phyloP scores from a whole-genome alignment of 805 yeast species.

The Candida succiphila region DNA sequence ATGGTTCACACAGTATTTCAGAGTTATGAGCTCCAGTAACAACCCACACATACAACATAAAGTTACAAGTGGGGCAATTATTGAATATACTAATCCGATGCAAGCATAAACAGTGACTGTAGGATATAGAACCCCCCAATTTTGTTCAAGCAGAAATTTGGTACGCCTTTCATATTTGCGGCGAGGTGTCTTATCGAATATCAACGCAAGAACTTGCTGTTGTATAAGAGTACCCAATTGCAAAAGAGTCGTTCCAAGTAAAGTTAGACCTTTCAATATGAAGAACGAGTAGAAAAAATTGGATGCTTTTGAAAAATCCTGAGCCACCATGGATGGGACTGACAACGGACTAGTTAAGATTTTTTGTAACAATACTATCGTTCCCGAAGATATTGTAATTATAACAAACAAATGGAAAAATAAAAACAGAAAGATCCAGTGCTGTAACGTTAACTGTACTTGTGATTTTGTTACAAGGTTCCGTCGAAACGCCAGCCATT shows the following conservation, averaged over 20 bases:
- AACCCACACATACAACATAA: conserved; percentile 51
- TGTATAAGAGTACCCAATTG: conserved; percentile 39
- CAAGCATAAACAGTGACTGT: conserved; percentile 68
- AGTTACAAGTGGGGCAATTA: conserved; percentile 71
- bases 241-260: conserved; percentile 62
- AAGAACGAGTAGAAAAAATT: conserved; percentile 77
- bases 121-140: conserved; percentile 78
- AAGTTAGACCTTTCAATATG: conserved; percentile 63
- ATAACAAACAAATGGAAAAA: conserved; percentile 80
- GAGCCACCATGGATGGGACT: conserved; percentile 62
- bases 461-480: conserved; percentile 54
- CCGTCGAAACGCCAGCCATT: conserved; percentile 41
- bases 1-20: conserved; percentile 57
- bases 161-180: conserved; percentile 35
- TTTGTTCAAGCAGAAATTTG: conserved; percentile 28
- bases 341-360: conserved; percentile 62
- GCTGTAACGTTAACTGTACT: conserved; percentile 61
- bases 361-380: conserved; percentile 52
- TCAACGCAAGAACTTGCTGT: conserved; percentile 17
- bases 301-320: conserved; percentile 76
- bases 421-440: conserved; percentile 68
- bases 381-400: conserved; percentile 75
- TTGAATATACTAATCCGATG: conserved; percentile 68
- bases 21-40: conserved; percentile 47
- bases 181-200: conserved; percentile 53